These are phyloP conservation scores for Ogataea paradorogensis DNA, from an alignment of 805 yeast genomes.

Conservation along the genomic window DNA sequence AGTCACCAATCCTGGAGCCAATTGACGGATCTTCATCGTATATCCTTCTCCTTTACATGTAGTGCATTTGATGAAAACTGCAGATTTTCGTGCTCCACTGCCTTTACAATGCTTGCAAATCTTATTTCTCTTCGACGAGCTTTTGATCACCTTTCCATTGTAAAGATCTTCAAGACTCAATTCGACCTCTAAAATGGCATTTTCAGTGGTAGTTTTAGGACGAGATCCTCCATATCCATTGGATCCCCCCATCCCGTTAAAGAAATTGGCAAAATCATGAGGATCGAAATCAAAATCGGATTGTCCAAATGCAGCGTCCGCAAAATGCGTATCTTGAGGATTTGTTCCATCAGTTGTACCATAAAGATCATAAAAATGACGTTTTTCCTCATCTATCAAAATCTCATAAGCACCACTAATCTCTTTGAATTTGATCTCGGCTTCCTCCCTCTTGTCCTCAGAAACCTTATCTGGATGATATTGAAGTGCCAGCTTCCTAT, in stretches of 20 bases:
- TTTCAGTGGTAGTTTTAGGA: conserved; percentile 45
- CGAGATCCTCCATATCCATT: conserved; percentile 18
- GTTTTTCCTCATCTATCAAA: conserved; percentile 62
- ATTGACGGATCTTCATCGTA: conserved; percentile 54
- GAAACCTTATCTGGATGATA: conserved; percentile 89
- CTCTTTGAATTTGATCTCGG: conserved; percentile 80
- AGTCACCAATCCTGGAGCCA: conserved; percentile 75
- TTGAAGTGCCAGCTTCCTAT: conserved; percentile 74
- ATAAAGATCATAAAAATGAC: conserved; percentile 57
- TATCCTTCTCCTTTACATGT: conserved; percentile 73
- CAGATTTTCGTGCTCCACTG: conserved; percentile 63
- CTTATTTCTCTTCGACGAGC: conserved; percentile 66
- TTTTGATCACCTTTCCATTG: conserved; percentile 76
- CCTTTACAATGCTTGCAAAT: conserved; percentile 76
- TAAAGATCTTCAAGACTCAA: conserved; percentile 72
- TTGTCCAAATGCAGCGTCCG: conserved; percentile 40
- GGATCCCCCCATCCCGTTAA: conserved; percentile 36
- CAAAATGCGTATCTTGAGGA: conserved; percentile 42
- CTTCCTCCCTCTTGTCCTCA: conserved; percentile 55
- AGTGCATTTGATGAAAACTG: conserved; percentile 54
- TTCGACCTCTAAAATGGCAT: conserved; percentile 63
- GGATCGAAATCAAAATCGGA: conserved; percentile 49
- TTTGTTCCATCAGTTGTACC: conserved; percentile 42
- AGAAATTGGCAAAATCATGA: conserved; percentile 78
- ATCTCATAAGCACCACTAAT: conserved; percentile 84